Evolutionary conservation across 2,329 filamentous ascomycete species (phyloP), one percentile per base, ranked within the genome.

Genomic region (Didymella lethalis): DNA sequence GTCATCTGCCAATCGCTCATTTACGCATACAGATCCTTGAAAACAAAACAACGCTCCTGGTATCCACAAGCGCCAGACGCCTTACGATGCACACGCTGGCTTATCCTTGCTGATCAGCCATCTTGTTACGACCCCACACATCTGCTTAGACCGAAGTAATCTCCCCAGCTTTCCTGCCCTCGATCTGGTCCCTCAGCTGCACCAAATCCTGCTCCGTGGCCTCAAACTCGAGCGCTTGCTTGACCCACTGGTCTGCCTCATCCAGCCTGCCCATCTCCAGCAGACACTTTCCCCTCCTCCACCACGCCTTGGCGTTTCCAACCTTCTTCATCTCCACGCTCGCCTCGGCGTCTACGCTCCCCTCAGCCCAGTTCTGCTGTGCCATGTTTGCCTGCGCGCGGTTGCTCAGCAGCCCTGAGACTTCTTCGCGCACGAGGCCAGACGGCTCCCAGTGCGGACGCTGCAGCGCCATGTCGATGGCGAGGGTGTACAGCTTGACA

Each of bases 281-380:
- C 73, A 98, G 78, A 74, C 92, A 96, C 80, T 88, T 88, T 10
- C 91, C 95, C 62, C 91, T 84, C 62, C 95, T 84, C 89, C 92
- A 97, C 92, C 94, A 98, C 0, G 89, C 93, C 86, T 98, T 98
- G 1, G 91, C 88, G 77, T 99, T 98, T 38, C 90, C 93, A 41
- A 89, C 85, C 65, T 88, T 86, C 83, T 94, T 93, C 63, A 92
- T 88, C 82, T 97, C 93, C 43, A 97, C 90, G 75, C 91, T 95
- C 29, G 88, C 86, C 81, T 96, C 90, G 4, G 93, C 93, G 78
- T 99, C 95, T 6, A 92, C 84, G n/a, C 90, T 86, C 5, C 88
- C 95, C 80, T 95, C 92, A 0, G 91, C 85, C 93, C 94, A 98
- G 67, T 85, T 85, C 78, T 88, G 86, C 77, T 90, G 80, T 18